These are phyloP conservation scores for Cicer yamashitae DNA, from an alignment of 306 rosid species.

Conservation along the genomic window DNA sequence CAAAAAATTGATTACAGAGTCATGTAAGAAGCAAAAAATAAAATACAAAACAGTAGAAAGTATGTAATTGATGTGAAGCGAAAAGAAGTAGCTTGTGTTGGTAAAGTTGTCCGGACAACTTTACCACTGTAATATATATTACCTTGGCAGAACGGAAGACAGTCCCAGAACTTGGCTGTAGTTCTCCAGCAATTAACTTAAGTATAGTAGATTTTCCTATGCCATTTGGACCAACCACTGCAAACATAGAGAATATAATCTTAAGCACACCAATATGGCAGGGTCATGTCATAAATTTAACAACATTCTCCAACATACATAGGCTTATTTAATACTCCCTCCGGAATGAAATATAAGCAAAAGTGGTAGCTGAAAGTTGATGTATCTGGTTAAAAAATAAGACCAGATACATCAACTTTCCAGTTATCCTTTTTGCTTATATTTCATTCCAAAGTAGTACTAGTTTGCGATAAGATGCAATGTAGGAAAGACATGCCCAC, in stretches of 20 bases:
- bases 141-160: slow-evolving; percentile 99
- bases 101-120: slow-evolving; percentile 9
- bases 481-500: slow-evolving; percentile 33
- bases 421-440: no score
- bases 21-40: slow-evolving; percentile 32
- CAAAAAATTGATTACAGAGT: slow-evolving; percentile 22
- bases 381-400: no score
- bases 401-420: no score
- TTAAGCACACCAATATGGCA: slow-evolving; percentile 37
- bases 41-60: slow-evolving; percentile 27
- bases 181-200: slow-evolving; percentile 95
- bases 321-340: not conserved
- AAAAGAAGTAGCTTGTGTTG: not conserved
- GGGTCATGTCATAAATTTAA: slow-evolving; percentile 22
- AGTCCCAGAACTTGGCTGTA: slow-evolving; percentile 96
- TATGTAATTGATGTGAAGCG: slow-evolving; percentile 30
- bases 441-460: no score
- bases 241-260: slow-evolving; percentile 44
- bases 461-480: slow-evolving; percentile 39
- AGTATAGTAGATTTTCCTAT: slow-evolving; percentile 99
- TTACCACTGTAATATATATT: slow-evolving; percentile 34
- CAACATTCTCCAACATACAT: slow-evolving; percentile 28
- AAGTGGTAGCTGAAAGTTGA: no score
- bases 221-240: slow-evolving; percentile 99
- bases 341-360: no score